Evolutionary conservation across 176 grass and related monocot species (phyloP), one percentile per base, ranked within the genome.

Genomic region (Ampelocalamus luodianensis): DNA sequence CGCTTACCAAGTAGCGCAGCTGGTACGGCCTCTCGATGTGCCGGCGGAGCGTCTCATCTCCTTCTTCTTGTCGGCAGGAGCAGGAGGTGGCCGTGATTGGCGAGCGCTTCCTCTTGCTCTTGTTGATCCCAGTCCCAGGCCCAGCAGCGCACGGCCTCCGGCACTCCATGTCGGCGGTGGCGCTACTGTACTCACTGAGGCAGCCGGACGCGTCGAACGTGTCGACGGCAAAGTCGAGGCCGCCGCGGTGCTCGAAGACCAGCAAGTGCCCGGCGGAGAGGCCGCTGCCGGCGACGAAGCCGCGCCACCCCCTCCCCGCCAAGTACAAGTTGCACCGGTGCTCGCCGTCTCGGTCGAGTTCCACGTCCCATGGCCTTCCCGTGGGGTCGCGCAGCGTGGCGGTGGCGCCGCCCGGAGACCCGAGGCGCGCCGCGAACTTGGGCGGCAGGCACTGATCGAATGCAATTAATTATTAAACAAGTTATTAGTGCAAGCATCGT

Each of bases 171-270:
- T 71, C 40, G 6, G 18, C 32, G 1, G 68, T 23, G 42, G 22
- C 23, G 32, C 1, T 34, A 34, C 32, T 34, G 12, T 14, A 48
- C 45, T 48, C 45, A 13, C 6, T 29, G 26, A 58, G 26, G 68
- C 85, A 86, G 14, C 84, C 84, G 67, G 84, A 86, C 0, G 56
- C 44, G 76, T 86, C 84, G n/a, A 86, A 86, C 0, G 34, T 8
- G 14, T 86, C 84, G 22, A 86, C 84, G 84, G 44, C 7, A 6
- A 86, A 79, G 68, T 64, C 32, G 10, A 86, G 43, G 55, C 43
- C 22, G 55, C 29, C 76, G 43, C 34, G 67, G 58, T 65, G 85
- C 32, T 86, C 76, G n/a, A 86, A 86, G 32, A 86, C 67, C 22
- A 86, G 76, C 29, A 79, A 43, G 3, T 79, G 85, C 3, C 85